Evolutionary conservation across 1,284 basidiomycete genomes (phyloP).

Genomic region (Tilletiopsis washingtonensis): DNA sequence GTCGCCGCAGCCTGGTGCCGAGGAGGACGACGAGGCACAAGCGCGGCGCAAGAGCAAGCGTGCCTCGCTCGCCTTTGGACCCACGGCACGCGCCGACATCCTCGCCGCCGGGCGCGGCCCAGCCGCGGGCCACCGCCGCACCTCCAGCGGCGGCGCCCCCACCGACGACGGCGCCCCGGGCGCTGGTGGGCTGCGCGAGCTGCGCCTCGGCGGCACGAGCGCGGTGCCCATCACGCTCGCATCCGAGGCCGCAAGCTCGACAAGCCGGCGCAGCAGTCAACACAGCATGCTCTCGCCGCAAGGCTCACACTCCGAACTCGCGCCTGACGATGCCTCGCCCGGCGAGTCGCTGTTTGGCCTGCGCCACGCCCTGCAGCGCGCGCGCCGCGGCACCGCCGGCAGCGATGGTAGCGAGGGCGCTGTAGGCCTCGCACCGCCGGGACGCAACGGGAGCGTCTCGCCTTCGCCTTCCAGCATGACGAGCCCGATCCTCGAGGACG

Average conservation of each 20-base stretch:
- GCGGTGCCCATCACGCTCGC: too few species aligned
- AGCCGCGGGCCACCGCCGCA: too few species aligned
- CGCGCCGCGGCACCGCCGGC: not conserved
- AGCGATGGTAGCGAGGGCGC: too few species aligned
- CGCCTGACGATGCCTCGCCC: not conserved
- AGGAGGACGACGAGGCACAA: too few species aligned
- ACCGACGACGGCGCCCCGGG: constrained; percentile 1
- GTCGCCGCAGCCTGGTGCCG: not conserved
- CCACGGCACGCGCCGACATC: not conserved
- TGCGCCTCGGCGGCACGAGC: not conserved
- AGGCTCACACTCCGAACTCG: not conserved
- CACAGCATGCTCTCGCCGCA: not conserved
- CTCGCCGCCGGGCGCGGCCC: too few species aligned
- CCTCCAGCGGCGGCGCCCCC: not conserved
- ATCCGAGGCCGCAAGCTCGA: too few species aligned
- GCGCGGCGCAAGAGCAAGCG: not conserved
- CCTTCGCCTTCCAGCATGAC: not conserved
- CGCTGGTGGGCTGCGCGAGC: not conserved
- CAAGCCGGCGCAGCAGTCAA: too few species aligned
- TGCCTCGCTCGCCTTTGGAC: constrained; percentile 5
- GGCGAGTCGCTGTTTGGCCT: too few species aligned
- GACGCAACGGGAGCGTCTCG: not conserved
- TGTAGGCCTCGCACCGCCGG: not conserved
- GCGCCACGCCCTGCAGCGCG: too few species aligned
- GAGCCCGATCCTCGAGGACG: not conserved